Evolutionary conservation across 2,329 filamentous ascomycete genomes (phyloP), one percentile per base, ranked within the genome.

Genomic region (Alternaria postmessia): DNA sequence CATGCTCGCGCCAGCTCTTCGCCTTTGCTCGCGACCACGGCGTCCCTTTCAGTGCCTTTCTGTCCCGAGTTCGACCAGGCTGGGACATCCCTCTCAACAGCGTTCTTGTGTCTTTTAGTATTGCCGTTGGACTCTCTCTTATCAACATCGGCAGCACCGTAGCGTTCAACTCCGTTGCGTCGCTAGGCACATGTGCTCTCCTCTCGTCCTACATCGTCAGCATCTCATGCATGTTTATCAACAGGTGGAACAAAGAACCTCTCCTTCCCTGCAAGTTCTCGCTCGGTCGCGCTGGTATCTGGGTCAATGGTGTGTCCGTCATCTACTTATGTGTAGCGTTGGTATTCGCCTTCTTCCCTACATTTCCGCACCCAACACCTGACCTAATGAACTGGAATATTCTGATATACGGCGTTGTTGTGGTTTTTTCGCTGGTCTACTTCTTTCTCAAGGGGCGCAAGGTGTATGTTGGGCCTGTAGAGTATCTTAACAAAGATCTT

Each of bases 311-410:
- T 30, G 28, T 12, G 28, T 30, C 28, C 9, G 28, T 30, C 3
- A 11, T 30, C 8, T 30, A 30, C 56, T 62, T 83, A 3, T 51
- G 73, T 2, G 69, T 81, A 0, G 69, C 80, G 3, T 80, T 82
- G 32, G 54, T 81, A 1, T 83, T 84, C 55, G 68, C 75, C 0
- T 84, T 84, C 61, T 84, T 84, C 62, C 82, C 82, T 0, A 61
- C 65, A 8, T 67, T 62, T 34, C 72, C 70, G 1, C 57, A 70
- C 18, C 73, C 73, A 16, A 67, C 68, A 1, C 54, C 66, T 1
- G 68, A 69, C 32, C 77, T 76, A 5, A 83, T 85, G 81, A 85
- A 85, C 61, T 85, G 82, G 81, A 79, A 78, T 38, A 74, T 80
- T 42, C 68, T 76, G 1, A 82, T 85, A 67, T 84, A 82, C 56